Percentiles rank a stretch among this genome's conserved stretches.
These are phyloP conservation scores for Saturnispora silvae DNA, from an alignment of 805 yeast species.

Conservation along the genomic window DNA sequence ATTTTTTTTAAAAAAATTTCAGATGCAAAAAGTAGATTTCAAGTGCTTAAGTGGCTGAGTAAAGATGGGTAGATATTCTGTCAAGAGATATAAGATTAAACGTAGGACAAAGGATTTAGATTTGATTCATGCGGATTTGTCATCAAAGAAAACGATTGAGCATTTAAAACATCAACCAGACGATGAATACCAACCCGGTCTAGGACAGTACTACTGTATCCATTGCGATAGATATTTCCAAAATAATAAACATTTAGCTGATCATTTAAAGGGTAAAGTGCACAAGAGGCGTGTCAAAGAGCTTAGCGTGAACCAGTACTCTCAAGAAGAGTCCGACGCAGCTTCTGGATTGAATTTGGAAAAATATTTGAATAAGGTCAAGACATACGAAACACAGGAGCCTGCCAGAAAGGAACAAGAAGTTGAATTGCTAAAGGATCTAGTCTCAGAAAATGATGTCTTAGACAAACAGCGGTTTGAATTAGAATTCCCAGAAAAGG, in stretches of 20 bases:
- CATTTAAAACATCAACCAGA: conserved; percentile 68
- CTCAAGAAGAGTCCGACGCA: conserved; percentile 82
- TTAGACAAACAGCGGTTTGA: conserved; percentile 23
- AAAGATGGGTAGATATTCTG: conserved; percentile 78
- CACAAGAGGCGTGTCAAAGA: conserved; percentile 83
- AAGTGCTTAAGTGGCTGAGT: too few relatives aligned
- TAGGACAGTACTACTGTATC: conserved; percentile 89
- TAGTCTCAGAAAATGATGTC: conserved; percentile 23
- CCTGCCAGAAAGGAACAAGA: conserved; percentile 37
- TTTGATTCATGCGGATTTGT: conserved; percentile 65
- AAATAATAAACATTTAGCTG: conserved; percentile 56
- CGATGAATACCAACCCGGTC: conserved; percentile 86
- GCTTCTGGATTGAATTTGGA: conserved; percentile 73
- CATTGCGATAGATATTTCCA: conserved; percentile 92
- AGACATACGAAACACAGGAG: conserved; percentile 41
- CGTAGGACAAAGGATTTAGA: conserved; percentile 81
- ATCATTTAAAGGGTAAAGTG: conserved; percentile 64
- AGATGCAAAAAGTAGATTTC: too few relatives aligned
- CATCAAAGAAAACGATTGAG: conserved; percentile 50
- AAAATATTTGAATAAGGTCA: conserved; percentile 55
- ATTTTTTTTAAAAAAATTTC: conserved; percentile 1
- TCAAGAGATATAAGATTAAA: conserved; percentile 79
- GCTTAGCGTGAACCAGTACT: conserved; percentile 69
- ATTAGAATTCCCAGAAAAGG: conserved; percentile 20
- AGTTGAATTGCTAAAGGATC: conserved; percentile 20